phyloP scores from a whole-genome alignment of 805 yeast genomes.

The Millerozyma miso region DNA sequence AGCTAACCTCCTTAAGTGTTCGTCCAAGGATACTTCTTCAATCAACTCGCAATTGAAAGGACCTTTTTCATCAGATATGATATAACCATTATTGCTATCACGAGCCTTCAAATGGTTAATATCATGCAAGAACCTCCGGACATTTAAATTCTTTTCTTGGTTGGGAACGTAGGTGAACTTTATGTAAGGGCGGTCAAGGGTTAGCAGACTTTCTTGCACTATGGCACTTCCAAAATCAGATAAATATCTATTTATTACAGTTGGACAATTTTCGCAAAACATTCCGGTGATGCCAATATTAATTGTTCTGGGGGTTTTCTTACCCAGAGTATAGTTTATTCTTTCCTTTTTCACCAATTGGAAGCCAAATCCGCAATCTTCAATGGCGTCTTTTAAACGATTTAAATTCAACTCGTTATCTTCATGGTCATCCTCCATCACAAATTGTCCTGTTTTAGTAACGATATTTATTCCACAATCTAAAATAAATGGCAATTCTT shows the following conservation, averaged over 20 bases:
- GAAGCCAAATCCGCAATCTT: constrained; percentile 66
- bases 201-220: constrained; percentile 50
- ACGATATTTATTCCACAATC: constrained; percentile 54
- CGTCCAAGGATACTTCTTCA: constrained; percentile 57
- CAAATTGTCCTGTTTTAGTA: constrained; percentile 60
- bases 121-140: constrained; percentile 51
- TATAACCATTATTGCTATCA: constrained; percentile 15
- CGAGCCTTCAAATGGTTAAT: constrained; percentile 41
- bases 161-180: constrained; percentile 64
- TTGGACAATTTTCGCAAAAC: constrained; percentile 71
- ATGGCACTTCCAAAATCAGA: constrained; percentile 53
- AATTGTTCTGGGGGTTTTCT: constrained; percentile 50
- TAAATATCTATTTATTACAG: constrained; percentile 45
- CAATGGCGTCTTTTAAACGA: constrained; percentile 47
- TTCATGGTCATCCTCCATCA: constrained; percentile 41
- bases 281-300: constrained; percentile 58
- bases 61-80: constrained; percentile 17
- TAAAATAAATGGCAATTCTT: constrained; percentile 47
- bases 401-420: constrained; percentile 22
- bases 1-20: constrained; percentile 51
- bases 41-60: constrained; percentile 49
- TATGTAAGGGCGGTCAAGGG: constrained; percentile 53
- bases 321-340: constrained; percentile 44
- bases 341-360: constrained; percentile 41
- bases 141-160: constrained; percentile 40